Base-by-base conservation (phyloP, 2,329 filamentous ascomycete species). In the Seiridium cupressi region DNA sequence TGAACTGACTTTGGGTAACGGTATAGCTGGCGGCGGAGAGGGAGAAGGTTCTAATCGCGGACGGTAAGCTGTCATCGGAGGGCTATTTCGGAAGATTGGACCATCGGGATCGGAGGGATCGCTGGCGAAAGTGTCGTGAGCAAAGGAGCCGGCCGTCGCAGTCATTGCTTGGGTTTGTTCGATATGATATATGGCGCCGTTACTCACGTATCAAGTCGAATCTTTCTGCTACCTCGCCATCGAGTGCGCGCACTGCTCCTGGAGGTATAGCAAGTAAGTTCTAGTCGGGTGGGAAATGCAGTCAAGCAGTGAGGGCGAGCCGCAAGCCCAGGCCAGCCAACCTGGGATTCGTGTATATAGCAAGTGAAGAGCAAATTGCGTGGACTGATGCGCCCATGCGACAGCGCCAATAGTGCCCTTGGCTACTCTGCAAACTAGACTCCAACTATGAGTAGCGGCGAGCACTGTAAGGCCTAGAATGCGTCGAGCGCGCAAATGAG, bases 1-100 rank as follows among this genome's bases (percentile, higher is more conserved):
- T 66, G 71, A 73, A 79, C 78, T 79, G 72, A 77, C 73, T 74
- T 72, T 74, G 69, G 76, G 74, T 69, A 73, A 70, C 67, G 76
- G 74, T 60, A 79, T 72, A 66, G 75, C 75, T 64, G 77, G 80
- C 40, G 77, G 75, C 10, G 83, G 82, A 67, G 80, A 84, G 55
- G 79, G 79, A 55, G 82, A 81, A n/a, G 79, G 81, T 55, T 74
- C 73, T 51, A 81, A 75, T 63, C 76, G 82, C 57, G 79, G 74
- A 61, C 71, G 72, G 74, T 72, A 70, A 55, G 77, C 72, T 69
- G 68, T 72, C 65, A 77, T 68, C 68, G 70, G 69, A 65, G 72
- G 72, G 74, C 78, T 73, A 66, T 74, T 79, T 65, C 69, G 72
- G 62, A 73, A 74, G 53, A 76, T 70, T 63, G 76, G 74, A 74